These are phyloP conservation scores for Ophiostoma ulmi DNA, from an alignment of 2,329 filamentous ascomycete genomes.

Conservation along the genomic window DNA sequence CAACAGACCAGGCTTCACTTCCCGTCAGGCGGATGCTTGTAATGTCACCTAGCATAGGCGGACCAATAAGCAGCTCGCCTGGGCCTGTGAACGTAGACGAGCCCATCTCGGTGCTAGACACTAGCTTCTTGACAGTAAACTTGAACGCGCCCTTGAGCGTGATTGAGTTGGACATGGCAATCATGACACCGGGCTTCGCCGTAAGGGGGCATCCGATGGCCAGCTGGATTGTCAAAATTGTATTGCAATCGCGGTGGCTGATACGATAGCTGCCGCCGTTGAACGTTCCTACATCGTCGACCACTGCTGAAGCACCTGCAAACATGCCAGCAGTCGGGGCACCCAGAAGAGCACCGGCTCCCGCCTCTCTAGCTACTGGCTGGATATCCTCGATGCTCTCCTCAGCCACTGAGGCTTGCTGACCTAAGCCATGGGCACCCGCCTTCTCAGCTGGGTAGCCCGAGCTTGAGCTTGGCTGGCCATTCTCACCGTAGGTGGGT, in stretches of 20 bases:
- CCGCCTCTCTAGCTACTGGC: slow-evolving; percentile 32
- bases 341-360: slow-evolving; percentile 35
- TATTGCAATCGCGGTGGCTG: slow-evolving; percentile 86
- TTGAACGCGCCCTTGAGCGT: slow-evolving; percentile 77
- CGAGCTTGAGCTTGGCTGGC: background rate
- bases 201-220: slow-evolving; percentile 80
- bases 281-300: slow-evolving; percentile 91
- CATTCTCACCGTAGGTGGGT: slow-evolving; percentile 33
- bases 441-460: slow-evolving; percentile 35
- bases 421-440: background rate
- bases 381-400: slow-evolving; percentile 24
- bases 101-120: slow-evolving; percentile 73
- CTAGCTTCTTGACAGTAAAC: slow-evolving; percentile 86
- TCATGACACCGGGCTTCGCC: slow-evolving; percentile 83
- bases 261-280: slow-evolving; percentile 94
- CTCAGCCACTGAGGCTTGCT: background rate
- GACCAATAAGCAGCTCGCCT: slow-evolving; percentile 81
- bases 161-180: slow-evolving; percentile 87
- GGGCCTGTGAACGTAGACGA: slow-evolving; percentile 81
- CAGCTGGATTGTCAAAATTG: slow-evolving; percentile 80
- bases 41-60: slow-evolving; percentile 75
- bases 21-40: slow-evolving; percentile 71
- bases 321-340: slow-evolving; percentile 53
- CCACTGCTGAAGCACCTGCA: slow-evolving; percentile 54
- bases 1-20: slow-evolving; percentile 73